Base-by-base conservation (phyloP, 192 early-diverging fungal species). In the Mortierella hygrophila region DNA sequence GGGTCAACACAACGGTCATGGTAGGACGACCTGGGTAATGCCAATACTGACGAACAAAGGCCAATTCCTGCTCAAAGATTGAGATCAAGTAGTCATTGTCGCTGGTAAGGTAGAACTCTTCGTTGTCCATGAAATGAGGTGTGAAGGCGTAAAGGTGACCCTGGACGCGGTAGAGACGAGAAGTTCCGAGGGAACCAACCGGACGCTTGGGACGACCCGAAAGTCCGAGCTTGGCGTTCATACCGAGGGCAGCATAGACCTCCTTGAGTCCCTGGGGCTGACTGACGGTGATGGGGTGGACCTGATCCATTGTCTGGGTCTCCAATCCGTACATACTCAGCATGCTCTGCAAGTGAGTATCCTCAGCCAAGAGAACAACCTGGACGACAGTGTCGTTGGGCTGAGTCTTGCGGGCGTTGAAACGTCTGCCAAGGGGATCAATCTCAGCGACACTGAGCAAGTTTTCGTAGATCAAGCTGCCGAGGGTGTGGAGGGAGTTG, bases 81-180 rank as follows among this genome's bases (percentile, higher is more conserved):
- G 93, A 94, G 11, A 97, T 93, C 57, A 97, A 76, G 69, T 96
- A 96, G 78, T 97, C 94, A n/a, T 94, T 93, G 88, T 97, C 96
- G 44, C 92, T 93, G 21, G 93, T 95, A n/a, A 97, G 89, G 77
- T 97, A 97, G 82, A 95, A 97, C 79, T 97, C 94, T 74, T 95
- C 95, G 69, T 90, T 93, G 78, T 97, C 95, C 94, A 97, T 94
- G 79, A 97, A 97, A 68, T 96, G 93, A 42, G 96, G 96, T 1
- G 95, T 92, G 76, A 97, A 97, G 1, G 95, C 92, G 81, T 97
- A 97, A 15, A 97, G 80, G 23, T 94, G 91, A 0, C 96, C 96
- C 78, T 97, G 93, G 26, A 96, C 95, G 29, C 95, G 92, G 88
- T 97, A 97, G 15, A 97, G 86, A 72, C 94, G 94, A 52, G 93